Base-by-base conservation (phyloP, 2,329 filamentous ascomycete species). In the Clonostachys solani region DNA sequence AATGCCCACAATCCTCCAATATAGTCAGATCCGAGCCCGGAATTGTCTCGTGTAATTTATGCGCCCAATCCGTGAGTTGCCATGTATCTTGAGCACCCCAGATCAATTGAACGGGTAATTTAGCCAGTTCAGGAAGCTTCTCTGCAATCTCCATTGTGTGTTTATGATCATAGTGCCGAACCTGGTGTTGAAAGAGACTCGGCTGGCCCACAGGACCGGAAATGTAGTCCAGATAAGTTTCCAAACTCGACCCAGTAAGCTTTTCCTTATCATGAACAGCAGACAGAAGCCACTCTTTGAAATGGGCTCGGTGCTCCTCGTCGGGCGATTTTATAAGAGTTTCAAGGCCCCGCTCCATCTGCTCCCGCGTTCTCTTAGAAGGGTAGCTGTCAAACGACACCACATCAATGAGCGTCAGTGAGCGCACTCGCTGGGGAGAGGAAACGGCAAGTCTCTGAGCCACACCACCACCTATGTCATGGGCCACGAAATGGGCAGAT, bases 351-450 rank as follows among this genome's bases (percentile, higher is more conserved):
- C 52, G 49, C 34, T 55, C 41, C 62, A 65, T 61, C 40, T 63
- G 60, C 44, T 62, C 37, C 34, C 54, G 54, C 5, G 63, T 65
- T 6, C 59, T 53, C 16, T 55, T 53, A 1, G 63, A 65, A 1
- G 61, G 61, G 35, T 64, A 65, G 49, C 63, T 65, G 41, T 64
- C 62, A 42, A 61, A 65, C 47, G 55, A 55, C 8, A 65, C 63
- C 0, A 54, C 52, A 12, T 65, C 63, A 2, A 65, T 55, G 15
- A 65, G 50, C 0, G 60, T 60, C 8, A 65, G 37, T 5, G 58
- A 60, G 3, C 55, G 38, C 2, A 64, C 46, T 4, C 53, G 47
- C 12, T 58, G 37, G 0, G 54, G 56, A 0, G 45, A 56, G 33
- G 56, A 60, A 2, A 63, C 41, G 5, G 50, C 43, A 16, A 65